Conservation (phyloP, 2,329 filamentous ascomycete species). For the Pseudogymnoascus sp. region DNA sequence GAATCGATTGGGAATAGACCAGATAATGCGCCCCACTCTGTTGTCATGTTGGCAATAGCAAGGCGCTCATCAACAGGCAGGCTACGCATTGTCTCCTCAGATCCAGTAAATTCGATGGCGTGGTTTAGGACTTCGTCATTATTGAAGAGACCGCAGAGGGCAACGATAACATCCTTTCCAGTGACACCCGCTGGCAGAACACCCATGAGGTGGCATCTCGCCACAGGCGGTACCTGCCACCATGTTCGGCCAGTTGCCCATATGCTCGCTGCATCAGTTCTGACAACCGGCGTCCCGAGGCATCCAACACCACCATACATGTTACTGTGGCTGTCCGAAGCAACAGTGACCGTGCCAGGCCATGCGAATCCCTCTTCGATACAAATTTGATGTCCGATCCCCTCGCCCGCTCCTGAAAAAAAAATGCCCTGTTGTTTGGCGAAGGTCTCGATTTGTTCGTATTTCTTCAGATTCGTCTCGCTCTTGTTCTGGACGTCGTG, state of each 20-base stretch:
- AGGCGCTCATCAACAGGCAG: conserved; percentile 67
- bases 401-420: conserved; percentile 69
- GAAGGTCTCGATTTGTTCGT: conserved; percentile 73
- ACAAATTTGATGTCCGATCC: conserved; percentile 91
- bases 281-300: conserved; percentile 72
- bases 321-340: conserved; percentile 70
- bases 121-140: conserved; percentile 87
- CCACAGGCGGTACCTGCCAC: conserved; percentile 83
- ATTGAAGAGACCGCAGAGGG: conserved; percentile 79
- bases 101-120: conserved; percentile 78
- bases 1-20: conserved; percentile 76
- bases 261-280: conserved; percentile 80
- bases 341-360: conserved; percentile 79
- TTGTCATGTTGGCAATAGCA: conserved; percentile 74
- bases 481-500: conserved; percentile 84
- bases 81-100: conserved; percentile 66
- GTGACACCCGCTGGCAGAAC: conserved; percentile 70
- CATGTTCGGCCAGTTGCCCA: conserved; percentile 79
- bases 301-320: conserved; percentile 76
- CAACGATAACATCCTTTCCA: conserved; percentile 91
- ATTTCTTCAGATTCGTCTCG: conserved; percentile 75
- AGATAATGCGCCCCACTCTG: conserved; percentile 68
- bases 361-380: conserved; percentile 78
- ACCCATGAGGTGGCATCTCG: conserved; percentile 71
- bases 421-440: conserved; percentile 68